A percentile compares a stretch with the other conserved stretches of the same genome.
Evolutionary conservation across 1,139 yeast species (phyloP).

Genomic region (Petasospora fabianii): DNA sequence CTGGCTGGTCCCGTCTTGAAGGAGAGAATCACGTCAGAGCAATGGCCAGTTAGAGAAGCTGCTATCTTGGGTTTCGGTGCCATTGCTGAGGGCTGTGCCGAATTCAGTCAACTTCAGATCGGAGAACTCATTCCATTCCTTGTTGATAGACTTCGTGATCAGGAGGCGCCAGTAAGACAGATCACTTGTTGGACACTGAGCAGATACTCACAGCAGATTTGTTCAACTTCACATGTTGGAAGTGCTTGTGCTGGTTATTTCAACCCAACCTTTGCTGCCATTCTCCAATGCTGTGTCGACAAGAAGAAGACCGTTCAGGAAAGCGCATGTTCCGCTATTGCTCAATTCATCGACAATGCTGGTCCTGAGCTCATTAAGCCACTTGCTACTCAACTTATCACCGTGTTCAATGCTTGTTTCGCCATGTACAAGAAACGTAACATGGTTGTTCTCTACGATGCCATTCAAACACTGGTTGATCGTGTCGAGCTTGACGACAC

Average conservation of each 20-base stretch:
- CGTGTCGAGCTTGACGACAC: constrained; percentile 53
- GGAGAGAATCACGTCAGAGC: constrained; percentile 58
- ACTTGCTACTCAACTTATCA: constrained; percentile 55
- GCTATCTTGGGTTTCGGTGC: constrained; percentile 95
- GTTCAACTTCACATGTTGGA: constrained; percentile 57
- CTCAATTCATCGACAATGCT: constrained; percentile 76
- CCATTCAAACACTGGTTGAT: constrained; percentile 88
- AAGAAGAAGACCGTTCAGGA: constrained; percentile 89
- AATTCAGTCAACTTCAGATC: constrained; percentile 64
- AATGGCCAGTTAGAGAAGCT: constrained; percentile 92
- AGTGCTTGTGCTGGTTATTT: constrained; percentile 66
- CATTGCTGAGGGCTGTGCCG: constrained; percentile 82
- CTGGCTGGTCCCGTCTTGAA: constrained; percentile 74
- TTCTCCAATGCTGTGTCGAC: constrained; percentile 74
- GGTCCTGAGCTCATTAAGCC: constrained; percentile 55
- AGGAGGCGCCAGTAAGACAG: constrained; percentile 83
- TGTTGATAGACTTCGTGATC: constrained; percentile 72
- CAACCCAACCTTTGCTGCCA: constrained; percentile 72
- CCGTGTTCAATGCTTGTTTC: constrained; percentile 73
- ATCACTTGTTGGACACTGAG: constrained; percentile 95
- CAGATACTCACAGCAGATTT: constrained; percentile 79
- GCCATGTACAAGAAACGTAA: constrained; percentile 76
- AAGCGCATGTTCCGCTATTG: constrained; percentile 85
- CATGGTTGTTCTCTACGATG: constrained; percentile 77
- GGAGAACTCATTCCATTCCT: constrained; percentile 83